These are phyloP conservation scores for Berberis vulgaris DNA, from an alignment of 164 flowering plant genomes.

Conservation along the genomic window DNA sequence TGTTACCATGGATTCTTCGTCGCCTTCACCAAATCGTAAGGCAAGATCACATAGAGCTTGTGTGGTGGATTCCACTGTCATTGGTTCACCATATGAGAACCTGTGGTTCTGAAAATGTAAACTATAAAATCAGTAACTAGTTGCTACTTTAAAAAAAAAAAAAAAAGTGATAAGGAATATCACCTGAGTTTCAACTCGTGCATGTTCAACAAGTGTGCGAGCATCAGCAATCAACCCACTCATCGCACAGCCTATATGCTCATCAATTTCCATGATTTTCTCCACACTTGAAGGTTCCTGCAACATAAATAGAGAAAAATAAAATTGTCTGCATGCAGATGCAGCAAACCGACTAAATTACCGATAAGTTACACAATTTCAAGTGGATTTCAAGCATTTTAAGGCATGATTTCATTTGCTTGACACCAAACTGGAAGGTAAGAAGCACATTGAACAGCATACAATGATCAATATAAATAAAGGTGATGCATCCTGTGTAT, in stretches of 20 bases:
- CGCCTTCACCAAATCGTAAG: constrained; percentile 95
- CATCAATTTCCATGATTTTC: constrained; percentile 97
- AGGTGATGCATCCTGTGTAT: no score
- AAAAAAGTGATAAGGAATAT: neutral
- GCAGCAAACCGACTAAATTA: neutral
- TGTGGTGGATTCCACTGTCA: constrained; percentile 97
- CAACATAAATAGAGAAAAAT: constrained; percentile 6
- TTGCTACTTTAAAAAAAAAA: neutral
- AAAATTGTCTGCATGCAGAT: neutral
- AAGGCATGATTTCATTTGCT: no score
- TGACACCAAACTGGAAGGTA: no score
- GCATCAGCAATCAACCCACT: constrained; percentile 99
- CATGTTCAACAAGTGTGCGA: constrained; percentile 98
- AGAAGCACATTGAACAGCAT: no score
- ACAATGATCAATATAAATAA: no score
- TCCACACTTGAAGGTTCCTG: constrained; percentile 99
- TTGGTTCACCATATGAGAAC: constrained; percentile 97
- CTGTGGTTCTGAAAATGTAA: constrained; percentile 66
- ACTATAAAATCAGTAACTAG: constrained; percentile 6
- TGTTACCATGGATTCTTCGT: constrained; percentile 92
- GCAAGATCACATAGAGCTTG: constrained; percentile 98
- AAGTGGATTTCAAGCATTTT: no score
- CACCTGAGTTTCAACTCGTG: constrained; percentile 98
- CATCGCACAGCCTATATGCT: constrained; percentile 98
- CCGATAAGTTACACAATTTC: no score